Percentiles rank a stretch among this genome's conserved stretches.
phyloP scores from a whole-genome alignment of 2,329 filamentous ascomycete genomes.

The Penicillium sp. region DNA sequence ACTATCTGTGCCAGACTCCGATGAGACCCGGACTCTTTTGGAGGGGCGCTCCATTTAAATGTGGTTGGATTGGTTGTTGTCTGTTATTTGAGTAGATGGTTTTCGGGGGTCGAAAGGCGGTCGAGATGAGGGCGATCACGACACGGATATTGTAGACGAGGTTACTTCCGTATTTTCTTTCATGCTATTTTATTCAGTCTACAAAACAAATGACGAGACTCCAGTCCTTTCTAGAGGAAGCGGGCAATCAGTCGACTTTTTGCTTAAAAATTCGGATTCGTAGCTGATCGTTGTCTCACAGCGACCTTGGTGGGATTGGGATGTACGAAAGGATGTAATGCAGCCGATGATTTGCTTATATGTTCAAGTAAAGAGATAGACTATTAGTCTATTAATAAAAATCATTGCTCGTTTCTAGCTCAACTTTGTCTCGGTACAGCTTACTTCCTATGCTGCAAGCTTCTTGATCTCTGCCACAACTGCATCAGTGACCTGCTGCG shows the following conservation, averaged over 20 bases:
- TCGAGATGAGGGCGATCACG: not conserved
- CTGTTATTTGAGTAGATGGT: not conserved
- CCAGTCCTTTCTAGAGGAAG: too few species aligned
- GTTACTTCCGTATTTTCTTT: not conserved
- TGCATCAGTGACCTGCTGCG: slow-evolving; percentile 59
- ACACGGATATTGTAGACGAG: not conserved
- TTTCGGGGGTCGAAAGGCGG: not conserved
- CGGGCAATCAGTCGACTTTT: too few species aligned
- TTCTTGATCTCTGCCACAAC: slow-evolving; percentile 54
- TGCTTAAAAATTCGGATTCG: too few species aligned
- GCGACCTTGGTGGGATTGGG: too few species aligned
- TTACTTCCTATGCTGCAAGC: slow-evolving; percentile 27
- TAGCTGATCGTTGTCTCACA: too few species aligned
- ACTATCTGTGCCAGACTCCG: not conserved
- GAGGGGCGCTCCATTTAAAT: slow-evolving; percentile 4
- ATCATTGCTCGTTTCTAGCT: not conserved
- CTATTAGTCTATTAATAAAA: too few species aligned
- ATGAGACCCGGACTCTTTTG: not conserved
- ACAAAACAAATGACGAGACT: too few species aligned
- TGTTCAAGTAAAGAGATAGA: too few species aligned
- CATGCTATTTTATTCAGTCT: too few species aligned
- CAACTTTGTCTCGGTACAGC: not conserved
- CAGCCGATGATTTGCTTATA: too few species aligned
- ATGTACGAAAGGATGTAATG: too few species aligned
- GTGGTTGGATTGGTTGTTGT: not conserved